Evolutionary conservation across 371 early-diverging fungal species (phyloP).

Genomic region (Haplosporangium sp.): DNA sequence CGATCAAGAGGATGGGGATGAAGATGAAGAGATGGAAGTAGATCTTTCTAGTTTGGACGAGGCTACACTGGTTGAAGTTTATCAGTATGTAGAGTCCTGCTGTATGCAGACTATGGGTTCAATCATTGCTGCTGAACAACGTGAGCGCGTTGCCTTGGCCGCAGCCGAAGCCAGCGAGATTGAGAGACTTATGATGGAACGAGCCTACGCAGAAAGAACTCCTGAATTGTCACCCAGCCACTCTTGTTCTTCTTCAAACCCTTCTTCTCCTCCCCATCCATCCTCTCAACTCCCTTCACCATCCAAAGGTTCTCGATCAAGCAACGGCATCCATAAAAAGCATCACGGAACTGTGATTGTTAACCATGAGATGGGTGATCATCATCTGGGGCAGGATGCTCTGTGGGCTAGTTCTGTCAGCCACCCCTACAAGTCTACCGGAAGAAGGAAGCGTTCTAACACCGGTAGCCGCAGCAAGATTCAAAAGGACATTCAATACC

Average conservation of each 20-base stretch:
- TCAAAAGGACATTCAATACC: slow-evolving; percentile 22
- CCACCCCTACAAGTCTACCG: slow-evolving; percentile 21
- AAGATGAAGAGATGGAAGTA: slow-evolving; percentile 24
- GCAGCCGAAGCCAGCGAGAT: too few species aligned
- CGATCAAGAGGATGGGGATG: slow-evolving; percentile 22
- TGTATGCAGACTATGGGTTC: slow-evolving; percentile 30
- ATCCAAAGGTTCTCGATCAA: slow-evolving; percentile 16
- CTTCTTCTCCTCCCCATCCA: slow-evolving; percentile 42
- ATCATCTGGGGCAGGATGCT: neutral
- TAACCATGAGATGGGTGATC: neutral
- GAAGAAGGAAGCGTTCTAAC: slow-evolving; percentile 21
- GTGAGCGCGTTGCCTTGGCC: slow-evolving; percentile 23
- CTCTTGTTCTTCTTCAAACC: slow-evolving; percentile 31
- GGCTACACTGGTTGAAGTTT: slow-evolving; percentile 32
- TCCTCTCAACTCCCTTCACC: slow-evolving; percentile 19
- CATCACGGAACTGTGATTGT: neutral
- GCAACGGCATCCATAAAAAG: neutral
- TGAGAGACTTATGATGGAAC: slow-evolving; percentile 13
- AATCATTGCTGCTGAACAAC: slow-evolving; percentile 37
- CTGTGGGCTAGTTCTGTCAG: neutral
- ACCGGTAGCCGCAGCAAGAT: slow-evolving; percentile 34
- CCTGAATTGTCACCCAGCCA: slow-evolving; percentile 43
- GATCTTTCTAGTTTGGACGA: slow-evolving; percentile 35
- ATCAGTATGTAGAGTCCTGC: slow-evolving; percentile 40
- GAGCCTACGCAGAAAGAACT: slow-evolving; percentile 20